A percentile compares a stretch with the other conserved stretches of the same genome.
Evolutionary conservation across 257 asterid species (phyloP).

Genomic region (Paulownia fortunei): DNA sequence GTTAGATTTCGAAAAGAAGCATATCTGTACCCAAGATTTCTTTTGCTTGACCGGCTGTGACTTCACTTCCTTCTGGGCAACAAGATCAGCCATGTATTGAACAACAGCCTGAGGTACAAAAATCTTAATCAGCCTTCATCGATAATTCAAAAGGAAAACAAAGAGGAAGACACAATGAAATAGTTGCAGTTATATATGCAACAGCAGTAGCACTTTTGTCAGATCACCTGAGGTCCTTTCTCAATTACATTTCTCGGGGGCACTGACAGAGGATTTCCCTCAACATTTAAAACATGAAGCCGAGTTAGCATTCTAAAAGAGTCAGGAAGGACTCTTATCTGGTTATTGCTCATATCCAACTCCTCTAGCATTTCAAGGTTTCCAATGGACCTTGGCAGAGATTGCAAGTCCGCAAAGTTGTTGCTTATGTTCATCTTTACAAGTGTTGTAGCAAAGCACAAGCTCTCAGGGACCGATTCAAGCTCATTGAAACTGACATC

Average conservation of each 20-base stretch:
- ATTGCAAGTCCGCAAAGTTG: conserved; percentile 75
- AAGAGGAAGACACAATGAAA: neutral
- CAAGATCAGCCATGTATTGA: conserved; percentile 71
- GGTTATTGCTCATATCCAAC: conserved; percentile 83
- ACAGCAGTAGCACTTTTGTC: neutral
- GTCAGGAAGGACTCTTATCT: conserved; percentile 73
- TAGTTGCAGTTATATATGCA: neutral
- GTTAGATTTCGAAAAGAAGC: conserved; percentile 74
- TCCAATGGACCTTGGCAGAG: conserved; percentile 80
- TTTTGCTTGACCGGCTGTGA: conserved; percentile 62
- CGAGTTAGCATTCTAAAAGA: conserved; percentile 72
- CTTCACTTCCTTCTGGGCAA: conserved; percentile 63
- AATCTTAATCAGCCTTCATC: conserved; percentile 25
- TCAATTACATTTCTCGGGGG: conserved; percentile 61
- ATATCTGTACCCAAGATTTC: conserved; percentile 75
- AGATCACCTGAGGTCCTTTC: conserved; percentile 74
- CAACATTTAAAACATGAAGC: conserved; percentile 59
- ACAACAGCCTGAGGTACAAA: conserved; percentile 66
- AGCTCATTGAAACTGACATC: conserved; percentile 80
- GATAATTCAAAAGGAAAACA: neutral
- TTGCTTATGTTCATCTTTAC: conserved; percentile 81
- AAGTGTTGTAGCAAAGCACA: conserved; percentile 81
- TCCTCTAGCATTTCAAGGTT: conserved; percentile 83
- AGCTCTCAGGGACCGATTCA: conserved; percentile 81
- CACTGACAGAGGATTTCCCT: conserved; percentile 74